Evolutionary conservation across 1,139 yeast species (phyloP).

Genomic region (Blastobotrys petasosporus): DNA sequence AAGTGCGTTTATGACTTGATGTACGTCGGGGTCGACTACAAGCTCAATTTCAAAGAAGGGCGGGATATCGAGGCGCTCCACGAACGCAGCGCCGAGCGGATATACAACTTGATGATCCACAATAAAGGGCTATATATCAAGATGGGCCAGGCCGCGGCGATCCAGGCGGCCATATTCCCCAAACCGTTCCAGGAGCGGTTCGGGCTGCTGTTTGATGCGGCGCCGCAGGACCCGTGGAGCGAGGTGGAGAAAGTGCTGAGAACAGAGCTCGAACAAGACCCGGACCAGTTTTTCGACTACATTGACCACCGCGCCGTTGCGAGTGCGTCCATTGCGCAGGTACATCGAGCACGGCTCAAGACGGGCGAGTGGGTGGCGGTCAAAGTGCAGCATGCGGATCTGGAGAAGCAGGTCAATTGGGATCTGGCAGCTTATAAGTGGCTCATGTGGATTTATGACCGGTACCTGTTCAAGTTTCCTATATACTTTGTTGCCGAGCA

Average conservation of each 20-base stretch:
- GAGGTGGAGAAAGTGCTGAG: constrained; percentile 44
- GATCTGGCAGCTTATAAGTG: constrained; percentile 55
- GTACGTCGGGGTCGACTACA: constrained; percentile 56
- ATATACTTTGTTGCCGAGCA: constrained; percentile 51
- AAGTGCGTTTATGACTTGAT: constrained; percentile 47
- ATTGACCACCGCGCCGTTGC: constrained; percentile 56
- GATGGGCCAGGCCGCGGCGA: constrained; percentile 69
- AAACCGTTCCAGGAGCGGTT: constrained; percentile 52
- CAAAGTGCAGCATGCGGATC: constrained; percentile 61
- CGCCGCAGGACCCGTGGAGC: constrained; percentile 62
- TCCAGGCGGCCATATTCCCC: constrained; percentile 65
- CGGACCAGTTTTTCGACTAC: constrained; percentile 40
- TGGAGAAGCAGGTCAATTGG: constrained; percentile 49
- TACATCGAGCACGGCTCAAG: constrained; percentile 50
- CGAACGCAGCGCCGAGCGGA: constrained; percentile 50
- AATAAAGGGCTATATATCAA: constrained; percentile 74
- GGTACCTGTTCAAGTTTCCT: constrained; percentile 56
- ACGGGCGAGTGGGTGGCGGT: constrained; percentile 58
- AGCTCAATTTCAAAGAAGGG: constrained; percentile 41
- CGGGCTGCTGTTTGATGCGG: constrained; percentile 57
- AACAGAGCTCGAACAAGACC: constrained; percentile 46
- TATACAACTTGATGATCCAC: constrained; percentile 45
- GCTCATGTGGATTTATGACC: constrained; percentile 49
- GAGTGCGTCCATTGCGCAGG: constrained; percentile 72
- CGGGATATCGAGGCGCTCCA: constrained; percentile 50